Percentiles rank a stretch among this genome's conserved stretches.
These are phyloP conservation scores for Keqinozyma sinolaborantium DNA, from an alignment of 1,139 yeast genomes.

Conservation along the genomic window DNA sequence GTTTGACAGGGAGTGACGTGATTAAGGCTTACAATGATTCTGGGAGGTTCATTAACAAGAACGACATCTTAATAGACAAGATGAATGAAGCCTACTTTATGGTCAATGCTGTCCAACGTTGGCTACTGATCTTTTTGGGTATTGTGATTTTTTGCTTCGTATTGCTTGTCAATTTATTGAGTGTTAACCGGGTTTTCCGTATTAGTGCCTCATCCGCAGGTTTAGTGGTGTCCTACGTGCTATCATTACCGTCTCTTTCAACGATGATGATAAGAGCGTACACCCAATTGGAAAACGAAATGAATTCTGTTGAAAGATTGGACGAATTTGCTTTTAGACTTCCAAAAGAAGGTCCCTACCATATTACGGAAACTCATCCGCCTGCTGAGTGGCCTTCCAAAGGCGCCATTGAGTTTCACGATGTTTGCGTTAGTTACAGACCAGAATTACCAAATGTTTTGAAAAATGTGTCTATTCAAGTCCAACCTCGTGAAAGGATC, in stretches of 20 bases:
- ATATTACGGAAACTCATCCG: constrained; percentile 54
- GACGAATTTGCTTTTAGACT: constrained; percentile 58
- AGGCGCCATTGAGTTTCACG: constrained; percentile 52
- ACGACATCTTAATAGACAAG: constrained; percentile 48
- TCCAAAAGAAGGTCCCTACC: constrained; percentile 43
- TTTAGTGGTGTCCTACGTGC: constrained; percentile 61
- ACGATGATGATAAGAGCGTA: constrained; percentile 51
- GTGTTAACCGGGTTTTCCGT: constrained; percentile 65
- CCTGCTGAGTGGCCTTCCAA: constrained; percentile 43
- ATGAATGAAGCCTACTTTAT: constrained; percentile 73
- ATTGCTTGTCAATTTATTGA: constrained; percentile 52
- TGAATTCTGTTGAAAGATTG: constrained; percentile 83
- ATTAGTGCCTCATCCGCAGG: constrained; percentile 71
- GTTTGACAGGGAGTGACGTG: constrained; percentile 64
- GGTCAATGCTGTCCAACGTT: constrained; percentile 70
- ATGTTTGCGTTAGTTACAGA: constrained; percentile 68
- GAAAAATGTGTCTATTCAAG: constrained; percentile 45
- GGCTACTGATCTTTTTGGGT: constrained; percentile 74
- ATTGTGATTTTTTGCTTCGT: constrained; percentile 47
- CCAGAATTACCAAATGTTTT: constrained; percentile 73
- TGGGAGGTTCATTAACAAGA: constrained; percentile 44
- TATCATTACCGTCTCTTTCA: constrained; percentile 50
- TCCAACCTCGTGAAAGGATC: constrained; percentile 57
- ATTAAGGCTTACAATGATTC: constrained; percentile 57
- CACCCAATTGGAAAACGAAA: constrained; percentile 77